A percentile compares a stretch with the other conserved stretches of the same genome.
These are phyloP conservation scores for Myxozyma geophila DNA, from an alignment of 805 yeast genomes.

Conservation along the genomic window DNA sequence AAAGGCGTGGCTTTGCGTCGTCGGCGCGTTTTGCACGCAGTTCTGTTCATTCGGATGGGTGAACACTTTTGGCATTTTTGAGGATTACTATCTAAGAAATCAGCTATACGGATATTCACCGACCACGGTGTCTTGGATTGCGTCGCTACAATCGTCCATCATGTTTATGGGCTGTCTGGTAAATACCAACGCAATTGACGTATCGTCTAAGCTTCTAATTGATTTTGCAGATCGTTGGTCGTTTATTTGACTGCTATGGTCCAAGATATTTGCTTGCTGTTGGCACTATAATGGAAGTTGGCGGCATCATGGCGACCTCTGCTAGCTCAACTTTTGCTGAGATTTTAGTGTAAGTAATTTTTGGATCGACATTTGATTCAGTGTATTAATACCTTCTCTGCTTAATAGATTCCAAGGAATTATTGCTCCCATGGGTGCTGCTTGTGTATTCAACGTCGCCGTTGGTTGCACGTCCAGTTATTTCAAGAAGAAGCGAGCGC, in stretches of 20 bases:
- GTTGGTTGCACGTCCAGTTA: conserved; percentile 42
- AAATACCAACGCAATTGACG: conserved; percentile 38
- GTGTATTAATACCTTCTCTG: conserved; percentile 51
- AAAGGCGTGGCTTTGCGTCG: conserved; percentile 59
- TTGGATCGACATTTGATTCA: conserved; percentile 45
- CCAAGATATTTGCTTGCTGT: conserved; percentile 30
- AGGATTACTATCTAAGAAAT: conserved; percentile 40
- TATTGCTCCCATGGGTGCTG: conserved; percentile 29
- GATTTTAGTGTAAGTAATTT: conserved; percentile 54
- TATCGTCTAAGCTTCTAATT: background rate
- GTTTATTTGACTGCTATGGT: conserved; percentile 36
- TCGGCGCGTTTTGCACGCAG: conserved; percentile 63
- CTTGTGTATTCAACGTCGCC: conserved; percentile 28
- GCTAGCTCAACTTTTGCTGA: conserved; percentile 53
- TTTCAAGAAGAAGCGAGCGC: conserved; percentile 51
- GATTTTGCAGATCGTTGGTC: conserved; percentile 25
- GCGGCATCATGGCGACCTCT: conserved; percentile 44
- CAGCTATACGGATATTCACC: conserved; percentile 38
- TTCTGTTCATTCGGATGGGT: conserved; percentile 62
- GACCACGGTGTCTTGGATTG: conserved; percentile 45
- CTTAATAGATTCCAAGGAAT: conserved; percentile 48
- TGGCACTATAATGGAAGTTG: conserved; percentile 39
- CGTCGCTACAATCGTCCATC: conserved; percentile 43
- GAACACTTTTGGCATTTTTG: conserved; percentile 40
- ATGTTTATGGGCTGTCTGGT: conserved; percentile 40